Base-by-base conservation (phyloP, 2,329 filamentous ascomycete species). In the Botrytis sinoallii region DNA sequence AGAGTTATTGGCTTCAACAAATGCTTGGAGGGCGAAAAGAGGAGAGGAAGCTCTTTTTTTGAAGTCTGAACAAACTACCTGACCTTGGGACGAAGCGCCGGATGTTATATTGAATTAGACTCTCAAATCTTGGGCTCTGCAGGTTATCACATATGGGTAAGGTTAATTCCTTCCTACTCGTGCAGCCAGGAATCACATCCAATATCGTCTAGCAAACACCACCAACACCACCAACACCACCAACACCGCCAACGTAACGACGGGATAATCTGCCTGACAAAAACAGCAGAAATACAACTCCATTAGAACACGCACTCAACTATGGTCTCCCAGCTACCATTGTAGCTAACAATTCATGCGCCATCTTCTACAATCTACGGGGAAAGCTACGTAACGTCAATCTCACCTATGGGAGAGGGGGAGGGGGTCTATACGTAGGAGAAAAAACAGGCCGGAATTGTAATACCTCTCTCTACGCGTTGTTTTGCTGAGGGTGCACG, bases 11-110 rank as follows among this genome's bases (percentile, higher is more conserved):
- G 78, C 82, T 76, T 80, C 81, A 73, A 83, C 82, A 40, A 83
- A 83, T 79, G 76, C 78, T 64, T 83, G 82, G 82, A 77, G 81
- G 76, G 73, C 73, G 42, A 40, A 79, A 74, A 80, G 81, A 78
- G 78, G 80, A 32, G 81, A 83, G 76, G 79, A 81, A 73, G 22
- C 20, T 7, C 32, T 61, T 35, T 61, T 61, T 61, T 61, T 16
- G 55, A 61, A 29, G 40, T 61, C 32, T 70, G 16, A 61, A n/a
- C 10, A 12, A 6, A 42, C 52, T 25, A 38, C 20, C 9, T 35
- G 18, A 14, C 42, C 20, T 48, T 35, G 42, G 18, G 42, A 52
- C 29, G 20, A n/a, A 61, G 22, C 42, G 16, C 40, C 16, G n/a
- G 2, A 44, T 44, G n/a, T 8, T 18, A 69, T 35, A 44, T 16